Evolutionary conservation across 805 yeast genomes (phyloP).

Genomic region (Kregervanrija pseudodelftensis): DNA sequence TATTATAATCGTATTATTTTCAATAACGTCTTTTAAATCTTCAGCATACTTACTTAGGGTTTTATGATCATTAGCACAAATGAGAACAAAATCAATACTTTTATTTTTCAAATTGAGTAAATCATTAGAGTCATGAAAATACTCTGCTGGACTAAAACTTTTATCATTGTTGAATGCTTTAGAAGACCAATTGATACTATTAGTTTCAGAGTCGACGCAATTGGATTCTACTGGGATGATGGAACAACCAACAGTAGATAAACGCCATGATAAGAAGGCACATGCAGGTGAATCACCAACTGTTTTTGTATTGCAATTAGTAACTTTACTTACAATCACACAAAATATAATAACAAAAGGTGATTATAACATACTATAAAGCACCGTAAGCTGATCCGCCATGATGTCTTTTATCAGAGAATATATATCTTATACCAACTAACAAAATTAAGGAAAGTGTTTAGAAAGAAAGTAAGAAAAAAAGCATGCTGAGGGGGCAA

Average conservation of each 20-base stretch:
- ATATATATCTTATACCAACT: no score
- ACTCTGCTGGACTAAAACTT: no score
- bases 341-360: no score
- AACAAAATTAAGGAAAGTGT: no score
- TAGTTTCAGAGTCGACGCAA: neutral
- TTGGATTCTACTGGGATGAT: slow-evolving; percentile 12
- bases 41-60: slow-evolving; percentile 6
- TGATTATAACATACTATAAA: no score
- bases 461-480: no score
- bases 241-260: slow-evolving; percentile 13
- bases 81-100: slow-evolving; percentile 16
- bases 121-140: no score
- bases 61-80: slow-evolving; percentile 12
- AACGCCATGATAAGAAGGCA: slow-evolving; percentile 24
- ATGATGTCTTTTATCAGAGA: no score
- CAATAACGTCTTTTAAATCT: slow-evolving; percentile 6
- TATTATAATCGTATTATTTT: slow-evolving; percentile 17
- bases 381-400: no score
- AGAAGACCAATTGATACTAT: slow-evolving; percentile 8
- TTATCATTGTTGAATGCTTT: slow-evolving; percentile 1
- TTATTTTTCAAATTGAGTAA: neutral
- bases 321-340: neutral
- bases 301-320: slow-evolving; percentile 4
- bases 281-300: slow-evolving; percentile 27
- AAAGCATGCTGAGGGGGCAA: no score